Percentiles rank a stretch among this genome's conserved stretches.
Conservation (phyloP, 495 filamentous ascomycete species). For the Tuber melanosporum region DNA sequence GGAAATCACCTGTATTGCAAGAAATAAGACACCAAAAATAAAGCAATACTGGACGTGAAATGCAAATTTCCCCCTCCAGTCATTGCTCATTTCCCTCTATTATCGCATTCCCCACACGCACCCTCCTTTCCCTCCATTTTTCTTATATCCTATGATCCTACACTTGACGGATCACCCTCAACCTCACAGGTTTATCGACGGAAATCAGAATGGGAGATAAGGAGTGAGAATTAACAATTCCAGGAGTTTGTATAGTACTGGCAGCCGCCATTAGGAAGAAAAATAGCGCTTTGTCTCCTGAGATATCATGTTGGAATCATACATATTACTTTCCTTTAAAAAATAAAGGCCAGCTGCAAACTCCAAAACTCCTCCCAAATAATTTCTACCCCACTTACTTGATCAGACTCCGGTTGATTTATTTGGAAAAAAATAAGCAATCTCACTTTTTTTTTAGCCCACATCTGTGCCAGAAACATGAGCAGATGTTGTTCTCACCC, state of each 20-base stretch:
- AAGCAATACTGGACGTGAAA: not conserved
- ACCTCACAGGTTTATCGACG: not conserved
- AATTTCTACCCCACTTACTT: not conserved
- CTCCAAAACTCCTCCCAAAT: not conserved
- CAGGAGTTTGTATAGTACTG: too few species aligned
- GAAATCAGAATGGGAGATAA: not conserved
- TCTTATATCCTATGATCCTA: not conserved
- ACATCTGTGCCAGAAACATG: not conserved
- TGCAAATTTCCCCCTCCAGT: not conserved
- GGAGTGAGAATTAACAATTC: not conserved
- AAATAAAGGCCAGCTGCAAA: not conserved
- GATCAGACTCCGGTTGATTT: not conserved
- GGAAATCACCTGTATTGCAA: not conserved
- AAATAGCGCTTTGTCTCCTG: not conserved
- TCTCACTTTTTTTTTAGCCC: not conserved
- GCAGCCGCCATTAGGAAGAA: not conserved
- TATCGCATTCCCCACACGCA: not conserved
- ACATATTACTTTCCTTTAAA: not conserved
- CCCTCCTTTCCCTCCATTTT: not conserved
- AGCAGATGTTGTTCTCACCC: not conserved
- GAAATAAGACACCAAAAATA: not conserved
- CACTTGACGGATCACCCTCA: not conserved
- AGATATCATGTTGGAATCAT: not conserved
- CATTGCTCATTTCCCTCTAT: not conserved
- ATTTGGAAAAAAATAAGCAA: not conserved